phyloP scores from a whole-genome alignment of 495 filamentous ascomycete species.

The Pyrenula aspistea region DNA sequence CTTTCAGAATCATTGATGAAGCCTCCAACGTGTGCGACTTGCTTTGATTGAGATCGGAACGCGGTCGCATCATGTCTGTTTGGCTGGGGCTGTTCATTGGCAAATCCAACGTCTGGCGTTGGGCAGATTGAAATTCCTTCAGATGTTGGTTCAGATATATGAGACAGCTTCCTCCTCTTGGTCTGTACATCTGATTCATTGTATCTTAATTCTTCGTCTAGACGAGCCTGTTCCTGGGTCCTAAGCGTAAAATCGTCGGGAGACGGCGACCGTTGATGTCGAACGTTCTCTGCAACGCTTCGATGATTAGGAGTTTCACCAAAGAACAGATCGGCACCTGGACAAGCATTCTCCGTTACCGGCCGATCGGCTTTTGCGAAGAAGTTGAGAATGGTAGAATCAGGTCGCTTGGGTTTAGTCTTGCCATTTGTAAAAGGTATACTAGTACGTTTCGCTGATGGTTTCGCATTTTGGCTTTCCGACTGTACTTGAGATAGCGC shows the following conservation, averaged over 20 bases:
- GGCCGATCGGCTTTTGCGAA: conserved; percentile 60
- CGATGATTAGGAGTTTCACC: conserved; percentile 20
- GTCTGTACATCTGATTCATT: conserved; percentile 33
- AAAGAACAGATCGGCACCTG: conserved; percentile 17
- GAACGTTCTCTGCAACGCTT: conserved; percentile 31
- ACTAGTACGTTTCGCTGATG: conserved; percentile 8
- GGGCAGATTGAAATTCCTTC: background rate
- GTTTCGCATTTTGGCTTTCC: background rate
- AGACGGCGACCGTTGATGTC: conserved; percentile 14
- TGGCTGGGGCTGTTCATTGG: background rate
- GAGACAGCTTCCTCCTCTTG: conserved; percentile 30
- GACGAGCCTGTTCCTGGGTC: conserved; percentile 16
- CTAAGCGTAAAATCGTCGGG: conserved; percentile 3
- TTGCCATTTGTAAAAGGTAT: conserved; percentile 9
- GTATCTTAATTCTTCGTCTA: conserved; percentile 22
- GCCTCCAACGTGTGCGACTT: background rate
- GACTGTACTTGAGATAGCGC: conserved; percentile 21
- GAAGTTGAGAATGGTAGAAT: conserved; percentile 68
- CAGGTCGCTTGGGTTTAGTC: conserved; percentile 34
- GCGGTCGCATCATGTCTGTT: conserved; percentile 12
- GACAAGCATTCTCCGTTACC: conserved; percentile 12
- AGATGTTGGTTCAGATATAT: conserved; percentile 2
- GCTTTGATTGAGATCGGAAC: conserved; percentile 15
- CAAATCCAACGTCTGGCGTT: background rate
- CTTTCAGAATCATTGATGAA: conserved; percentile 57